These are phyloP conservation scores for Colletotrichum spaethianum DNA, from an alignment of 2,329 filamentous ascomycete genomes.

Conservation along the genomic window DNA sequence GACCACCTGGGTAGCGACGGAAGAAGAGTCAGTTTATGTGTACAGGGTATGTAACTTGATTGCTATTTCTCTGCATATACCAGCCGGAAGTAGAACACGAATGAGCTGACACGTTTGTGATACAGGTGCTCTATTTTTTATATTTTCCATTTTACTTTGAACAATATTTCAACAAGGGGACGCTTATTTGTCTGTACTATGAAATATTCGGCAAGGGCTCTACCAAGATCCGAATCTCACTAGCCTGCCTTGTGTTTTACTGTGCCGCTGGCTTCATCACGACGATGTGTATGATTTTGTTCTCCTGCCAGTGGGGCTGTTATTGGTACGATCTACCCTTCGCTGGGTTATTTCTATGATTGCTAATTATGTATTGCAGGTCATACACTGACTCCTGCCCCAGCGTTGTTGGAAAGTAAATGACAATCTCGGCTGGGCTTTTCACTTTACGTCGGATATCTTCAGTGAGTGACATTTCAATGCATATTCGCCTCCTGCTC, in stretches of 20 bases:
- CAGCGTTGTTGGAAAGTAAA: background rate
- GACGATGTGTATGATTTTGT: background rate
- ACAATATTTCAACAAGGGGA: slow-evolving; percentile 12
- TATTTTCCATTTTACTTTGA: background rate
- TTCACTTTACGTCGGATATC: background rate
- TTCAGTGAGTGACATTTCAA: background rate
- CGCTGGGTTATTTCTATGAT: background rate
- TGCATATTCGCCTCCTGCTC: background rate
- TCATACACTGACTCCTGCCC: background rate
- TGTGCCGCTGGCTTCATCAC: background rate
- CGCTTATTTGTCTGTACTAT: background rate
- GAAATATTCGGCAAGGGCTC: background rate
- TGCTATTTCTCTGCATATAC: background rate
- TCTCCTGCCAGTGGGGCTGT: slow-evolving; percentile 4
- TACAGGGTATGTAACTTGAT: background rate
- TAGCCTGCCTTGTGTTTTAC: background rate
- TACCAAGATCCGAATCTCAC: background rate
- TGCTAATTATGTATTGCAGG: background rate
- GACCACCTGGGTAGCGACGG: background rate
- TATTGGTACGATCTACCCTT: background rate
- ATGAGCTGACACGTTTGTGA: background rate
- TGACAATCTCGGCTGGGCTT: slow-evolving; percentile 4
- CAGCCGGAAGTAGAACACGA: background rate
- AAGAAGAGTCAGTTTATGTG: background rate
- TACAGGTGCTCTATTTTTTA: background rate